phyloP scores from a whole-genome alignment of 2,329 filamentous ascomycete genomes.

The Spiromastix sp. region DNA sequence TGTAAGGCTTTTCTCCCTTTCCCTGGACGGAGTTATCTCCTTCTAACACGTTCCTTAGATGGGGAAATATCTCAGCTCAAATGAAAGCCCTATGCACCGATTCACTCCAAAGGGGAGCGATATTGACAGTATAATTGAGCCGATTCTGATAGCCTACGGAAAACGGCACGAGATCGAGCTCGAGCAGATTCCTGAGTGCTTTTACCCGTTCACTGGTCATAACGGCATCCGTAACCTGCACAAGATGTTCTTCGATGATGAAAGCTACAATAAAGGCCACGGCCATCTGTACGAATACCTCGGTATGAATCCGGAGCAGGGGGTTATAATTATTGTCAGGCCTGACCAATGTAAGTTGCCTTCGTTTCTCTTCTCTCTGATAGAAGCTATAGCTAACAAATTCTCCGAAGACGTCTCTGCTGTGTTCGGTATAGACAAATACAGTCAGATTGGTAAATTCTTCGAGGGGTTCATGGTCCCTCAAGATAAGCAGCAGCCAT shows the following conservation, averaged over 20 bases:
- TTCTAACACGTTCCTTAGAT: slow-evolving; percentile 19
- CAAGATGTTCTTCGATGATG: slow-evolving; percentile 49
- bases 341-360: slow-evolving; percentile 53
- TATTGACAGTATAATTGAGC: slow-evolving; percentile 47
- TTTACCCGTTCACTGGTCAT: slow-evolving; percentile 46
- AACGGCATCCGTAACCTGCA: slow-evolving; percentile 35
- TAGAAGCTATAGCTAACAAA: neutral
- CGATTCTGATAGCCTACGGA: slow-evolving; percentile 43
- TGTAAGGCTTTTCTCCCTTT: slow-evolving; percentile 25
- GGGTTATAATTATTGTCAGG: slow-evolving; percentile 44
- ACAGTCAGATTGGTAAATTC: neutral
- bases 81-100: slow-evolving; percentile 29
- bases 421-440: neutral
- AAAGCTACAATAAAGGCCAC: slow-evolving; percentile 45
- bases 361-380: too few species aligned
- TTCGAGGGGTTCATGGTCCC: slow-evolving; percentile 2
- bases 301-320: slow-evolving; percentile 38
- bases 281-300: slow-evolving; percentile 49
- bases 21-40: slow-evolving; percentile 1
- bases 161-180: slow-evolving; percentile 40
- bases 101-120: slow-evolving; percentile 37
- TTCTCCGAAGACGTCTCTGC: slow-evolving; percentile 1
- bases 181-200: slow-evolving; percentile 44
- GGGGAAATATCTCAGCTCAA: slow-evolving; percentile 30
- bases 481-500: too few species aligned